Base-by-base conservation (phyloP, 2,329 filamentous ascomycete species). In the Aspergillus texensis region DNA sequence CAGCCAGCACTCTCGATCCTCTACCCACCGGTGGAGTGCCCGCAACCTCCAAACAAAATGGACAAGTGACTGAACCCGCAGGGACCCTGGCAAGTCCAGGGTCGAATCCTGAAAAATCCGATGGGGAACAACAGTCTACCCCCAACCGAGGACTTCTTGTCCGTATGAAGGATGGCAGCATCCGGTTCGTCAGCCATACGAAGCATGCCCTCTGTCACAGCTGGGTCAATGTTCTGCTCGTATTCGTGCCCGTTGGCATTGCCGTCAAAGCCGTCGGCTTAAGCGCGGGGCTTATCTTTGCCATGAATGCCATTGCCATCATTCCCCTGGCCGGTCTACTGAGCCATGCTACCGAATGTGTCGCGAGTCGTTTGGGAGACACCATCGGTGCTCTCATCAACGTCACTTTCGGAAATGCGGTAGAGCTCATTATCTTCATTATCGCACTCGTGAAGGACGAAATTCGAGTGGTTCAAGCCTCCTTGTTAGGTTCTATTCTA, bases 381-480 rank as follows among this genome's bases (percentile, higher is more conserved):
- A 89, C 89, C 4, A 80, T 92, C 53, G 90, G 90, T 61, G 90
- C 90, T 39, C 77, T 93, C 70, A 84, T 92, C 74, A 93, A 92
- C 71, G 88, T 92, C 64, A 92, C 90, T 10, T 92, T 92, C 80
- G 90, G 91, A 69, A 93, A 93, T 75, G 89, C 90, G 26, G 91
- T 93, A 28, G 91, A 93, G 77, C 78, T 93, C 74, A 93, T 93
- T 73, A 92, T 93, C 67, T 93, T 92, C 76, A 93, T 89, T 75
- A 92, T 94, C 78, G 91, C 91, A 52, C 81, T 94, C 32, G 87
- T 89, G 70, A 92, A 93, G 84, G 83, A 92, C 78, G 88, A 97
- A 81, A 95, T 97, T 65, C 89, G 91, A 64, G 94, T 97, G 69
- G 94, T 97, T 28, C 94, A 97, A 79, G 93, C 94, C 16, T 96